Percentiles rank a stretch among this genome's conserved stretches.
These are phyloP conservation scores for Exophiala aquamarina DNA, from an alignment of 2,329 filamentous ascomycete species.

Conservation along the genomic window DNA sequence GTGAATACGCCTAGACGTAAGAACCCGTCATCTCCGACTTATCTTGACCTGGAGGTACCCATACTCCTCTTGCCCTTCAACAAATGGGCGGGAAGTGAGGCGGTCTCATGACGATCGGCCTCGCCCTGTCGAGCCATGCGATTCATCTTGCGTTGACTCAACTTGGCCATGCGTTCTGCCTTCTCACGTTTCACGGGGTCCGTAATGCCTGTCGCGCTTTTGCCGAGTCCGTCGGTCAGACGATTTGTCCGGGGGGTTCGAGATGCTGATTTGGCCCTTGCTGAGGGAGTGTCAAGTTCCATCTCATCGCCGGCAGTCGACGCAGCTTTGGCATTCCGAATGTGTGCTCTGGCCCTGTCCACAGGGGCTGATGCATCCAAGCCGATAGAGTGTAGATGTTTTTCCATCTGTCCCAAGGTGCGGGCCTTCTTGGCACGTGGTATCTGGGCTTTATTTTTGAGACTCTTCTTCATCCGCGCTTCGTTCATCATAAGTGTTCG, in stretches of 20 bases:
- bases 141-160: conserved; percentile 98
- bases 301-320: conserved; percentile 64
- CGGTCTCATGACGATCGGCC: conserved; percentile 84
- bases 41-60: conserved; percentile 79
- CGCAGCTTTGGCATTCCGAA: conserved; percentile 58
- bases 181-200: conserved; percentile 67
- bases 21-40: neutral
- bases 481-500: conserved; percentile 89
- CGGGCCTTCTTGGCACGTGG: conserved; percentile 79
- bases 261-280: conserved; percentile 47
- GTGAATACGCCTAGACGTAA: too few relatives aligned
- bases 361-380: conserved; percentile 76
- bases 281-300: conserved; percentile 38
- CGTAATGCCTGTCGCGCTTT: conserved; percentile 74
- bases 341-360: conserved; percentile 67
- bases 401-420: conserved; percentile 82
- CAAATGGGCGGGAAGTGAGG: conserved; percentile 84
- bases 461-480: conserved; percentile 87
- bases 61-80: conserved; percentile 90
- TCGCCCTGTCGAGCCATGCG: conserved; percentile 96
- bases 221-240: conserved; percentile 49
- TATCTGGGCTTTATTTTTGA: conserved; percentile 96
- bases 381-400: conserved; percentile 79
- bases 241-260: conserved; percentile 67
- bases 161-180: conserved; percentile 82